Conservation (phyloP, 257 asterid species). For the Nicotiana noctiflora region DNA sequence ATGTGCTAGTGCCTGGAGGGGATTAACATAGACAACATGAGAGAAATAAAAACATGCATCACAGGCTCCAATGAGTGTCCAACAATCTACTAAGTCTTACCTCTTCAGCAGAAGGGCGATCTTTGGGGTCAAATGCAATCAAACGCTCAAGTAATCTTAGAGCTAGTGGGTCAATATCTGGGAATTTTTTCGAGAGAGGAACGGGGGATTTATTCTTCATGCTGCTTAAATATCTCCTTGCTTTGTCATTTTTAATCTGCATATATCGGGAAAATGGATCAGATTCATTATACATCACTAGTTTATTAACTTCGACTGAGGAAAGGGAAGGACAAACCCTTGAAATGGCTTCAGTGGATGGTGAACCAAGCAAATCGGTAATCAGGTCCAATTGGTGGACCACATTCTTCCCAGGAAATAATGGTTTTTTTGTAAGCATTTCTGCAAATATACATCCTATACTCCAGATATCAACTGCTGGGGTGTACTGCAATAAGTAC, state of each 20-base stretch:
- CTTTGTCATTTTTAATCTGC: conserved; percentile 92
- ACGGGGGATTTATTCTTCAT: conserved; percentile 65
- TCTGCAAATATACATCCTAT: conserved; percentile 94
- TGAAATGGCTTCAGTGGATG: conserved; percentile 71
- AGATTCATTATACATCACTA: neutral
- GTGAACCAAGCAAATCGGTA: conserved; percentile 85
- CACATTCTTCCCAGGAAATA: conserved; percentile 85
- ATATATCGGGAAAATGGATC: conserved; percentile 1
- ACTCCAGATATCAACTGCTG: conserved; percentile 98
- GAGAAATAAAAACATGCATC: neutral
- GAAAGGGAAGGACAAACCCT: conserved; percentile 48
- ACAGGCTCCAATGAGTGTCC: neutral
- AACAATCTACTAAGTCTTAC: conserved; percentile 23
- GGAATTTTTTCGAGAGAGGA: conserved; percentile 67
- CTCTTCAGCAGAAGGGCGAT: conserved; percentile 88
- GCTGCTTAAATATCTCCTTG: conserved; percentile 73
- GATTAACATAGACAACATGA: conserved; percentile 8
- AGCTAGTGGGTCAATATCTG: conserved; percentile 76
- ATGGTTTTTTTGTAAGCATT: conserved; percentile 69
- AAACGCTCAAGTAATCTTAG: conserved; percentile 72
- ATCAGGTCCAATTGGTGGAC: conserved; percentile 85
- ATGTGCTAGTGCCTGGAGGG: conserved; percentile 68
- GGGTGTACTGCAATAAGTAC: conserved; percentile 65
- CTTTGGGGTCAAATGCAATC: conserved; percentile 90
- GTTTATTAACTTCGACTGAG: neutral